These are phyloP conservation scores for Favolaschia claudopus DNA, from an alignment of 768 basidiomycete genomes.

Conservation along the genomic window DNA sequence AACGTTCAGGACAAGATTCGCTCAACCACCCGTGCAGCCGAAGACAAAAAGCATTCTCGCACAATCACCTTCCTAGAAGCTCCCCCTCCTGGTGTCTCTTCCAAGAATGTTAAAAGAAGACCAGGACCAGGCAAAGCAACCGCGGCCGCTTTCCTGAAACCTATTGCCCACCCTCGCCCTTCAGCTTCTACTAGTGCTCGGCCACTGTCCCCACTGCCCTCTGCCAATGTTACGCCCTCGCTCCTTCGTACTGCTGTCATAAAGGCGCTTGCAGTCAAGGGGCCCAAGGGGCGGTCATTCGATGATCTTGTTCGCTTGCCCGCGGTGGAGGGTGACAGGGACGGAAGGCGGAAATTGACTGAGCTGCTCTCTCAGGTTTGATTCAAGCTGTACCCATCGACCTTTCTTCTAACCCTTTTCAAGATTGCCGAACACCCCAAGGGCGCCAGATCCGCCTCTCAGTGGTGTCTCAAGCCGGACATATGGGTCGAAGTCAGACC, in stretches of 20 bases:
- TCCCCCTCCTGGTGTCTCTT: constrained; percentile 47
- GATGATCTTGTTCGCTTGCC: constrained; percentile 48
- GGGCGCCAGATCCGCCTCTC: constrained; percentile 40
- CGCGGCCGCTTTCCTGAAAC: constrained; percentile 36
- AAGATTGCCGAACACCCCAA: constrained; percentile 61
- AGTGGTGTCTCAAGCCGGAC: constrained; percentile 61
- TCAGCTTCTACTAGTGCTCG: constrained; percentile 36
- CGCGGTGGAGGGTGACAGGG: not conserved
- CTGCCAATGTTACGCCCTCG: constrained; percentile 30
- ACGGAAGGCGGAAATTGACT: constrained; percentile 9
- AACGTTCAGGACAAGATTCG: constrained; percentile 52
- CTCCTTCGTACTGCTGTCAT: constrained; percentile 55
- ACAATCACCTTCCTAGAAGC: constrained; percentile 58
- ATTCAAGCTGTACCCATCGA: not conserved
- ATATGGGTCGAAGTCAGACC: constrained; percentile 78
- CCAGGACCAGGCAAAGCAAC: constrained; percentile 25
- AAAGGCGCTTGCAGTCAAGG: constrained; percentile 57
- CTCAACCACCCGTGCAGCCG: constrained; percentile 54
- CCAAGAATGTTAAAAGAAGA: constrained; percentile 41
- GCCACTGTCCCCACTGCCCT: constrained; percentile 38
- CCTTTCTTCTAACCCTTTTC: not conserved
- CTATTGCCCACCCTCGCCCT: constrained; percentile 33
- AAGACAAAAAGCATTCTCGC: constrained; percentile 49
- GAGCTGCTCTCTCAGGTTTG: constrained; percentile 18
- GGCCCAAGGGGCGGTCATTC: constrained; percentile 47